phyloP scores from a whole-genome alignment of 139 green algal genomes.

The Klebsormidium nitens region DNA sequence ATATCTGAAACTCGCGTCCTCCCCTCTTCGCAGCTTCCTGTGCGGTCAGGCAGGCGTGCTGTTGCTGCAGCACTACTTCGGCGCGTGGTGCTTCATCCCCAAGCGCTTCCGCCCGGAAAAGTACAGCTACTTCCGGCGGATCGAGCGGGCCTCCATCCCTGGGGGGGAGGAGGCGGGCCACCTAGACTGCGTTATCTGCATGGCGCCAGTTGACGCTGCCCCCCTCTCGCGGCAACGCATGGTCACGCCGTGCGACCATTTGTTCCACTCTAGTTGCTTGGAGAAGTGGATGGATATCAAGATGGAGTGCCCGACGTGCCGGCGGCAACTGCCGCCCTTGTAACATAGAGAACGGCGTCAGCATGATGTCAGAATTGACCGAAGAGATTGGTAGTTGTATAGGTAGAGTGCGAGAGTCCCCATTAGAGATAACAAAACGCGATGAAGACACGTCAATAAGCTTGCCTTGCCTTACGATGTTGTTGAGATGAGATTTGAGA shows the following conservation, averaged over 20 bases:
- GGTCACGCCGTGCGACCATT: conserved; percentile 80
- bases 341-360: too few relatives aligned
- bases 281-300: conserved; percentile 84
- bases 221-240: neutral
- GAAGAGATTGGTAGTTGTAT: too few relatives aligned
- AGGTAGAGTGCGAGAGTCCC: too few relatives aligned
- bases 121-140: conserved; percentile 69
- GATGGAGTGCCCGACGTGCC: conserved; percentile 80
- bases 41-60: conserved; percentile 55
- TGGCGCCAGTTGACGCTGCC: conserved; percentile 55
- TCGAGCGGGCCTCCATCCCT: conserved; percentile 11
- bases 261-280: conserved; percentile 78
- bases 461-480: too few relatives aligned
- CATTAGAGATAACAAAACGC: too few relatives aligned
- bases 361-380: too few relatives aligned
- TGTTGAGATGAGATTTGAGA: too few relatives aligned
- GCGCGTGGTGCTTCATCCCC: conserved; percentile 72
- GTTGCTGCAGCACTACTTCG: conserved; percentile 56
- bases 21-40: conserved; percentile 34
- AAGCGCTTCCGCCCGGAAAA: conserved; percentile 58
- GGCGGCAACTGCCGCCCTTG: conserved; percentile 59
- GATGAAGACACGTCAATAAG: too few relatives aligned
- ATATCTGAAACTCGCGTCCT: too few relatives aligned
- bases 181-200: conserved; percentile 87
- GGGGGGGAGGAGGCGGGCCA: neutral